phyloP scores from a whole-genome alignment of 441 rosid genomes.

The Populus hybrid region DNA sequence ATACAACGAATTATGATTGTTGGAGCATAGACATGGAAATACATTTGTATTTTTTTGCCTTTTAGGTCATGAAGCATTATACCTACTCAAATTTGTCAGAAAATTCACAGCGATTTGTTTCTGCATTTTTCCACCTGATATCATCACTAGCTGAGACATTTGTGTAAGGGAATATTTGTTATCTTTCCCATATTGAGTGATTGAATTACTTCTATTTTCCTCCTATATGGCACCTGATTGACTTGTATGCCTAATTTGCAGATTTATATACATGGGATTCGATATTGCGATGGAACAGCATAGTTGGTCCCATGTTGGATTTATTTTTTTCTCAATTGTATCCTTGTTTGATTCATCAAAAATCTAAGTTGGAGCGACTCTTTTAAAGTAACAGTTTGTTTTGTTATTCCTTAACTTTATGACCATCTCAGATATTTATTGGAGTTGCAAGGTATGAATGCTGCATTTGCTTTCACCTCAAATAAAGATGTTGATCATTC shows the following conservation, averaged over 20 bases:
- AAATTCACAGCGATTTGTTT: conserved; percentile 87
- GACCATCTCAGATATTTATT: conserved; percentile 65
- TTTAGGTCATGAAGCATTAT: conserved; percentile 97
- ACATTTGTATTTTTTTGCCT: conserved; percentile 13
- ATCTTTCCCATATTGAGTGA: conserved; percentile 9
- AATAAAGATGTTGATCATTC: not conserved
- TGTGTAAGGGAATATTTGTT: conserved; percentile 46
- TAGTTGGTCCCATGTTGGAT: conserved; percentile 98
- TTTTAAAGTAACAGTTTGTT: conserved; percentile 11
- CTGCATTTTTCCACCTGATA: conserved; percentile 91
- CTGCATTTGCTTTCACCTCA: conserved; percentile 6
- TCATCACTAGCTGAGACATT: conserved; percentile 99
- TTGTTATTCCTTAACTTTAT: conserved; percentile 47
- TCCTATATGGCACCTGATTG: conserved; percentile 12
- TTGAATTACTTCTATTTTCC: conserved; percentile 15
- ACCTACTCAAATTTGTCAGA: conserved; percentile 91
- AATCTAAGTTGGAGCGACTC: not conserved
- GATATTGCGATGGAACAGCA: conserved; percentile 99
- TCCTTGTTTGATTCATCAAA: conserved; percentile 45
- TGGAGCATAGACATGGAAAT: conserved; percentile 24
- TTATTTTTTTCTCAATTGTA: conserved; percentile 96
- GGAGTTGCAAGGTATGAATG: conserved; percentile 71
- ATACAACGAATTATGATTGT: conserved; percentile 1
- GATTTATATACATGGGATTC: conserved; percentile 99
- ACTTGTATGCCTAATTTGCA: conserved; percentile 37